phyloP scores from a whole-genome alignment of 768 basidiomycete genomes.

The Paxillus ammoniavirescens region DNA sequence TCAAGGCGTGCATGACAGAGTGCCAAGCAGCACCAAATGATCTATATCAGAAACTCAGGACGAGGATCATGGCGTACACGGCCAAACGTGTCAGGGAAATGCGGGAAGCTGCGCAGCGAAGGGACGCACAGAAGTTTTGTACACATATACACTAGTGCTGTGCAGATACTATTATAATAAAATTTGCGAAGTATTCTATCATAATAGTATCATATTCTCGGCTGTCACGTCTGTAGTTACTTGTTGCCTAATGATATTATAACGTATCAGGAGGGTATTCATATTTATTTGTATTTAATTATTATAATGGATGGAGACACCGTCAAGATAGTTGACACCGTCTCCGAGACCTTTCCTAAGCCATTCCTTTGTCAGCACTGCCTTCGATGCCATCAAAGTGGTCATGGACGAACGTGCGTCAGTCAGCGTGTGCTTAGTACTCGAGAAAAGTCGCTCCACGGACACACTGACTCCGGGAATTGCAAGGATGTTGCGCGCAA shows the following conservation, averaged over 20 bases:
- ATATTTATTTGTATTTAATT: background rate
- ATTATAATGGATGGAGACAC: slow-evolving; percentile 3
- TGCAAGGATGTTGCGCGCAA: too few species aligned
- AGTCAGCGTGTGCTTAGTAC: slow-evolving; percentile 11
- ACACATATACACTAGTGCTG: too few species aligned
- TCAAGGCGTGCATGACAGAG: too few species aligned
- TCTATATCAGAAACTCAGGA: too few species aligned
- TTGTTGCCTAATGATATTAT: background rate
- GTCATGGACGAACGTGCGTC: slow-evolving; percentile 15
- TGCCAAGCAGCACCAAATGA: too few species aligned
- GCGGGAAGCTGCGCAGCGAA: too few species aligned
- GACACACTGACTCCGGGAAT: slow-evolving; percentile 20
- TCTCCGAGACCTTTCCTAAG: slow-evolving; percentile 14
- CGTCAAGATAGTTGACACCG: slow-evolving; percentile 12
- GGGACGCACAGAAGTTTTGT: too few species aligned
- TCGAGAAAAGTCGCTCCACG: slow-evolving; percentile 20
- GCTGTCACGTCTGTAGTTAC: background rate
- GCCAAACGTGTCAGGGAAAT: too few species aligned
- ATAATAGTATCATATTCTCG: background rate
- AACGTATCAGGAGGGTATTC: background rate
- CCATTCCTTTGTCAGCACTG: slow-evolving; percentile 18
- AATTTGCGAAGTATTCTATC: background rate
- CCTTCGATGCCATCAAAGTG: slow-evolving; percentile 6
- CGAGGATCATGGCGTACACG: too few species aligned
- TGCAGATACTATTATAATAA: too few species aligned